phyloP scores from a whole-genome alignment of 2,329 filamentous ascomycete genomes.

The Sporothrix brasiliensis region DNA sequence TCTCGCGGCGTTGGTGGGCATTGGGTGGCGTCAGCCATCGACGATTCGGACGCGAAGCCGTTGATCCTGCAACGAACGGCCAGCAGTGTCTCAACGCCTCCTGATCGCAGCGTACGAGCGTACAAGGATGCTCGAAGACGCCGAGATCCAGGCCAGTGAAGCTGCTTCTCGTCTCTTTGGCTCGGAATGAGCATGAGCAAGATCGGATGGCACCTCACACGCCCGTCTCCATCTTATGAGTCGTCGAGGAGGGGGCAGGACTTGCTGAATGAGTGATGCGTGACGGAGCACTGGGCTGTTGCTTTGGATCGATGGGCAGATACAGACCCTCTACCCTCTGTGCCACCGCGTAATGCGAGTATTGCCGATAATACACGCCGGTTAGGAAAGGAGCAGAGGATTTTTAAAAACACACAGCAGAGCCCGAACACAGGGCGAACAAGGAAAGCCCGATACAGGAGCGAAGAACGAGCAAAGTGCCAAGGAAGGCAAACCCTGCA shows the following conservation, averaged over 20 bases:
- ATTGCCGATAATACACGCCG: neutral
- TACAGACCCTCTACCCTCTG: neutral
- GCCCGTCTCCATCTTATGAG: too few relatives aligned
- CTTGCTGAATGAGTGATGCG: neutral
- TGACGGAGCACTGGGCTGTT: neutral
- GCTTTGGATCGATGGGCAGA: neutral
- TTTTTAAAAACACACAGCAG: neutral
- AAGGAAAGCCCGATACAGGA: neutral
- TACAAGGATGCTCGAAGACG: neutral
- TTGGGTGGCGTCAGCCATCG: neutral
- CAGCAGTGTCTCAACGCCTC: neutral
- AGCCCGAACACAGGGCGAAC: slow-evolving; percentile 1
- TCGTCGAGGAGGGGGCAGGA: neutral
- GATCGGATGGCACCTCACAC: neutral
- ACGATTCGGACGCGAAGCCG: neutral
- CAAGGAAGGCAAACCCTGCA: neutral
- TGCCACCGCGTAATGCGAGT: slow-evolving; percentile 2
- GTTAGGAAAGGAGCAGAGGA: neutral
- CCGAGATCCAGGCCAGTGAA: neutral
- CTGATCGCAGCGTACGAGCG: neutral
- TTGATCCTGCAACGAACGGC: neutral
- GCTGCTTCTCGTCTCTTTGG: too few relatives aligned
- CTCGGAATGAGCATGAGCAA: too few relatives aligned
- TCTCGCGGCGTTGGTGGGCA: neutral
- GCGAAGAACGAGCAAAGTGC: neutral